A percentile compares a stretch with the other conserved stretches of the same genome.
Conservation (phyloP, 23 red algal genomes). For the Gracilaria caudata region DNA sequence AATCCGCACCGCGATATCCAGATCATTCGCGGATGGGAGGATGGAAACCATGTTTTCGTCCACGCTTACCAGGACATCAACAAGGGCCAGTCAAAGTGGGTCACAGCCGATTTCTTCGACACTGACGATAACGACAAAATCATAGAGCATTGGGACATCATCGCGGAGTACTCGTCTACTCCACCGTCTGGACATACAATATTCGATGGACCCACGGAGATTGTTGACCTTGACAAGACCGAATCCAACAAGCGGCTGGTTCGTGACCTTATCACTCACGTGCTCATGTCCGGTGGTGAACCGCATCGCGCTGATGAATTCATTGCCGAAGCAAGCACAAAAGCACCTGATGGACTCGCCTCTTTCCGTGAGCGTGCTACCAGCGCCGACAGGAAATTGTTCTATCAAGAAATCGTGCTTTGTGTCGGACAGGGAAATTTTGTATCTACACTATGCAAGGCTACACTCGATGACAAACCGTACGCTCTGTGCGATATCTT, state of each 20-base stretch:
- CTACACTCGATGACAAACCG: not conserved
- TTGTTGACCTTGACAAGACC: slow-evolving; percentile 4
- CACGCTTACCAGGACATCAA: slow-evolving; percentile 22
- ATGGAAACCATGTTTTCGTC: slow-evolving; percentile 17
- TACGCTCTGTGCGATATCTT: not conserved
- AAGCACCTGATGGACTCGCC: not conserved
- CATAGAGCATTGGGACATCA: slow-evolving; percentile 34
- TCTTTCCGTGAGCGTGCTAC: not conserved
- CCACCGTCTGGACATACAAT: not conserved
- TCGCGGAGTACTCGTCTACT: not conserved
- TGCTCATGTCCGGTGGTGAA: not conserved
- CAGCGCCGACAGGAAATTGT: not conserved
- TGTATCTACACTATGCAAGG: not conserved
- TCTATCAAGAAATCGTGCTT: not conserved
- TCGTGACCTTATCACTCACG: not conserved
- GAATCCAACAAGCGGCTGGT: not conserved
- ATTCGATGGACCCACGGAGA: not conserved
- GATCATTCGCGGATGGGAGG: slow-evolving; percentile 10
- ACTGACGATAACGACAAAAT: slow-evolving; percentile 28
- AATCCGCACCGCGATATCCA: not conserved
- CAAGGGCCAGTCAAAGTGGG: slow-evolving; percentile 8
- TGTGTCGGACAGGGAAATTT: slow-evolving; percentile 3
- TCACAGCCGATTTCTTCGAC: slow-evolving; percentile 40
- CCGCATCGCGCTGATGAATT: not conserved
- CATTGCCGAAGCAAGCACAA: not conserved